A percentile compares a stretch with the other conserved stretches of the same genome.
Evolutionary conservation across 1,284 basidiomycete species (phyloP).

Genomic region (Waitea zeae): DNA sequence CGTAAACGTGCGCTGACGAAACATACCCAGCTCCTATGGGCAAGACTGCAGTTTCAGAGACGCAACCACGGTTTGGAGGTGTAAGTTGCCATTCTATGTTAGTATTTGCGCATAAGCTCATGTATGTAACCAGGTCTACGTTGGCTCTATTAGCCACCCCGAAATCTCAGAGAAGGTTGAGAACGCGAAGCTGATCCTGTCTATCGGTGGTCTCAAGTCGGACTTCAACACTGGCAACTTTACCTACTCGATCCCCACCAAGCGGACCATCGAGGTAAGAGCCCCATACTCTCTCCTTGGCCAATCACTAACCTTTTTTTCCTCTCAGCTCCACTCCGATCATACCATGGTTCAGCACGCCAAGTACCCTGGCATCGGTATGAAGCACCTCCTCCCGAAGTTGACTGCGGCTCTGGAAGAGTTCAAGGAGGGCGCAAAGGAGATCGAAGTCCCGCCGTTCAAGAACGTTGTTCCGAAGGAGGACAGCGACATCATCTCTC

Average conservation of each 20-base stretch:
- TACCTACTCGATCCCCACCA: conserved; percentile 50
- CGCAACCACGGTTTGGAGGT: conserved; percentile 75
- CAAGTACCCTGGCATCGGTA: conserved; percentile 42
- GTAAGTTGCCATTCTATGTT: conserved; percentile 27
- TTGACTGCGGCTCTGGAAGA: conserved; percentile 36
- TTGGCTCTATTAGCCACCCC: conserved; percentile 63
- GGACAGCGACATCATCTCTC: conserved; percentile 38
- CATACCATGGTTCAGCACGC: conserved; percentile 55
- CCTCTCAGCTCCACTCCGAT: conserved; percentile 57
- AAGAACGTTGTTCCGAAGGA: conserved; percentile 28
- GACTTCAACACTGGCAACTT: conserved; percentile 91
- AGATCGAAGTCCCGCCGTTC: conserved; percentile 32
- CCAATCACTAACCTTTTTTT: conserved; percentile 5
- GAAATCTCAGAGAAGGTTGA: conserved; percentile 67
- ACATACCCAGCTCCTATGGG: conserved; percentile 89
- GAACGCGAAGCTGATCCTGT: conserved; percentile 68
- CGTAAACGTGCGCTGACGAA: too few species aligned
- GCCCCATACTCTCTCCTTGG: conserved; percentile 3
- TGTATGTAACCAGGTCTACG: conserved; percentile 40
- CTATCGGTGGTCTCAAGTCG: conserved; percentile 63
- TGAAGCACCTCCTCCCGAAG: conserved; percentile 57
- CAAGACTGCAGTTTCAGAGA: conserved; percentile 69
- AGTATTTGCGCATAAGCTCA: conserved; percentile 3
- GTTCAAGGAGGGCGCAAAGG: conserved; percentile 19
- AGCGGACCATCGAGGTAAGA: conserved; percentile 52